These are phyloP conservation scores for Diospyros lotus DNA, from an alignment of 148 eudicot species.

Conservation along the genomic window DNA sequence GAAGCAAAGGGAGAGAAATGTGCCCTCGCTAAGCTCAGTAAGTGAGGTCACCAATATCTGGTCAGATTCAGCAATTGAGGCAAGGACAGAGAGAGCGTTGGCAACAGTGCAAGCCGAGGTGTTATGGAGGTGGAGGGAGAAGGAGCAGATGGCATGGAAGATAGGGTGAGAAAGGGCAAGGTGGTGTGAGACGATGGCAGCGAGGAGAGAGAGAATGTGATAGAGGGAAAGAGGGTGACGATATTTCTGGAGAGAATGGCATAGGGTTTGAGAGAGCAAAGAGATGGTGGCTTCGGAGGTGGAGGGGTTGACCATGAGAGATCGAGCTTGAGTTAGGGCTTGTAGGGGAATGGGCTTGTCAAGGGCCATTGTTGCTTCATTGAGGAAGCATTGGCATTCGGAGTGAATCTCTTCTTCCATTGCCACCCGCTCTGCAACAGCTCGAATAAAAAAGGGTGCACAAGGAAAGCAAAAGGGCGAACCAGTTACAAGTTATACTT, in stretches of 20 bases:
- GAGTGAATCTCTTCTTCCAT: conserved; percentile 50
- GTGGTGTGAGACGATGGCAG: conserved; percentile 27
- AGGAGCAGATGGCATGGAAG: conserved; percentile 18
- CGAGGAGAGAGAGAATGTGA: conserved; percentile 31
- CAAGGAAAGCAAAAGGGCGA: too few relatives aligned
- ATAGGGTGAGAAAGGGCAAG: conserved; percentile 30
- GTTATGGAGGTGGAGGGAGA: conserved; percentile 19
- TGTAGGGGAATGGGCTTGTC: conserved; percentile 20
- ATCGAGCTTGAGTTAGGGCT: conserved; percentile 28
- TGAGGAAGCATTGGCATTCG: conserved; percentile 19
- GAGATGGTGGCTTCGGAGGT: conserved; percentile 47
- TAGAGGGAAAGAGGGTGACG: conserved; percentile 34
- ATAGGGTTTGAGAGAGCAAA: conserved; percentile 46
- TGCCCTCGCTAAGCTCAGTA: conserved; percentile 31
- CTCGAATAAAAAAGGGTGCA: too few relatives aligned
- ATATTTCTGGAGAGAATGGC: conserved; percentile 21
- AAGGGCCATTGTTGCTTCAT: conserved; percentile 13
- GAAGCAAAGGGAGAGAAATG: conserved; percentile 43
- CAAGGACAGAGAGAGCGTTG: conserved; percentile 45
- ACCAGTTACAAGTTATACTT: too few relatives aligned
- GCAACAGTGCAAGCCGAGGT: conserved; percentile 23
- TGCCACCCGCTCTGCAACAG: neutral
- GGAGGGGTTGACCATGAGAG: conserved; percentile 53
- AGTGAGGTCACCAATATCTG: conserved; percentile 1
- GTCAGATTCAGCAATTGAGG: conserved; percentile 26